Evolutionary conservation across 352 stramenopile species (phyloP), one percentile per base, ranked within the genome.

Genomic region (Pythium coloratum): DNA sequence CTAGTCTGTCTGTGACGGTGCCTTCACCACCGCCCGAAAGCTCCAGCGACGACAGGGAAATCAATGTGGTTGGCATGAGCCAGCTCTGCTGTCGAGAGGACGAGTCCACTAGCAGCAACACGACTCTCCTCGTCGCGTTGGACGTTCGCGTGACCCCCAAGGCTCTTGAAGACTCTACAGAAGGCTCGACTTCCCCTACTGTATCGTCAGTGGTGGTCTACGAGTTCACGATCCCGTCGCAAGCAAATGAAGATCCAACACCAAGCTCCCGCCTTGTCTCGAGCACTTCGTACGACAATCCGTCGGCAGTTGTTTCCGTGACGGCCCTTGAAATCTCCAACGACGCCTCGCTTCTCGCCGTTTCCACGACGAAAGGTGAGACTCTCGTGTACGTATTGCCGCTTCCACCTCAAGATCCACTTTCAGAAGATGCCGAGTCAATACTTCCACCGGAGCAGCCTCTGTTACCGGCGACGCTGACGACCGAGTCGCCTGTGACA

Each of bases 331-430:
- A 67, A 34, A 28, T 74, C 0, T 67, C 68, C 0, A 26, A 30
- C 14, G 57, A 67, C 9, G 56, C 33, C 1, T 61, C 46, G 2
- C 46, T 59, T 47, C 62, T 74, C 6, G 59, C 68, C 7, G 51
- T 74, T 5, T 44, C 62, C 1, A 74, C 51, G 2, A 53, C 14
- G n/a, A 70, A 64, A 3, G 24, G 51, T 8, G 62, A 70, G 44
- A 62, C 38, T 1, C 33, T 12, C 6, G 53, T 74, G 18, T 74
- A 67, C 62, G 47, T 16, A 6, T 13, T 73, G 6, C 67, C 61
- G 14, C 1, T 30, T 10, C 9, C 59, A 14, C 49, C 55, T 0
- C 46, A n/a, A 10, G 20, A 53, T 6, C 12, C 8, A 6, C 13
- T n/a, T 16, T 3, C 0, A 13, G 4, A 59, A n/a, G 34, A 3